Evolutionary conservation across 495 filamentous ascomycete genomes (phyloP).

Genomic region (Ramalina intermedia): DNA sequence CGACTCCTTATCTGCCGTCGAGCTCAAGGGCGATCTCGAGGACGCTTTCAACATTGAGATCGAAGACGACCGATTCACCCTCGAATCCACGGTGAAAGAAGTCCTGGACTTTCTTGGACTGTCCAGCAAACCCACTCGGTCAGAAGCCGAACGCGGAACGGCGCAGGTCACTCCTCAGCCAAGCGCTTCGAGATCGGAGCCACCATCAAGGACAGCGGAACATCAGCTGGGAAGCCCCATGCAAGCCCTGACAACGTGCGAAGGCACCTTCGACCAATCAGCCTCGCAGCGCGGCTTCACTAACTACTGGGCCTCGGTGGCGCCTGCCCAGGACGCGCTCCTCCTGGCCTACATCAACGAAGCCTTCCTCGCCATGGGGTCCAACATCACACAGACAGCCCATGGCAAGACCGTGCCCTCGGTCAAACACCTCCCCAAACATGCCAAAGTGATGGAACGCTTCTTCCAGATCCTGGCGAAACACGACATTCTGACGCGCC

Average conservation of each 20-base stretch:
- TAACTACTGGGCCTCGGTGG: conserved; percentile 20
- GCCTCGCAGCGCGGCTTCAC: conserved; percentile 6
- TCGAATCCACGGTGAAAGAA: conserved; percentile 6
- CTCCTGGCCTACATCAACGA: conserved; percentile 24
- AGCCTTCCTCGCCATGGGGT: conserved; percentile 22
- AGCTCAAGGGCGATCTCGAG: conserved; percentile 12
- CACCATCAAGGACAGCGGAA: background rate
- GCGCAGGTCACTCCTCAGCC: too few species aligned
- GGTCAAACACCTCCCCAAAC: conserved; percentile 14
- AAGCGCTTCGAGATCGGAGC: background rate
- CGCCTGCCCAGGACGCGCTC: conserved; percentile 18
- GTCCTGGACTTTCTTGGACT: conserved; percentile 6
- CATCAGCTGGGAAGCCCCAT: conserved; percentile 3
- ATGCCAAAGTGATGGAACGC: conserved; percentile 19
- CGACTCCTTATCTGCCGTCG: conserved; percentile 13
- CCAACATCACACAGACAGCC: conserved; percentile 12
- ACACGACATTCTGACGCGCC: conserved; percentile 2
- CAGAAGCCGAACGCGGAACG: too few species aligned
- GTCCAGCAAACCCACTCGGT: background rate
- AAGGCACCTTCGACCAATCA: background rate
- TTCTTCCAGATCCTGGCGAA: conserved; percentile 22
- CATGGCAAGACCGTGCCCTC: conserved; percentile 15
- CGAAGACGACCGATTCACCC: conserved; percentile 7
- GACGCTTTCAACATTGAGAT: conserved; percentile 10
- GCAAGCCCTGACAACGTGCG: conserved; percentile 1